A percentile compares a stretch with the other conserved stretches of the same genome.
Conservation (phyloP, 2,329 filamentous ascomycete genomes). For the Paraphoma sp. region DNA sequence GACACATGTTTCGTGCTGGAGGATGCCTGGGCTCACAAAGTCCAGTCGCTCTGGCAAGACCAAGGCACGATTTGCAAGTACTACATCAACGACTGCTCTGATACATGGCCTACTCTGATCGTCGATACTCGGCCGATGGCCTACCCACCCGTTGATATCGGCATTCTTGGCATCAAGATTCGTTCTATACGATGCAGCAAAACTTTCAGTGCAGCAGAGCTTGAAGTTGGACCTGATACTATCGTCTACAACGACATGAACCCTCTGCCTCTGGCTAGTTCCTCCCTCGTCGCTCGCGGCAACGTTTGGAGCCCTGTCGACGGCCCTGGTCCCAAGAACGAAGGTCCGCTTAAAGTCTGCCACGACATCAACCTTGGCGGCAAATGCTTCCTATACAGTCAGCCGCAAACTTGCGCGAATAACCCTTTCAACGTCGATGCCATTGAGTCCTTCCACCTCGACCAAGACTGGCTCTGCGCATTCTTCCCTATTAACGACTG, state of each 20-base stretch:
- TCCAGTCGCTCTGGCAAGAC: conserved; percentile 3
- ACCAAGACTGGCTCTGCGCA: neutral
- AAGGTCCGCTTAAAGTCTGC: neutral
- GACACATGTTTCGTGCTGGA: neutral
- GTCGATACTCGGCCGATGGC: neutral
- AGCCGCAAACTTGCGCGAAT: neutral
- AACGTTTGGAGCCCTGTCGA: neutral
- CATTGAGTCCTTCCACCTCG: neutral
- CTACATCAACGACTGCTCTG: conserved; percentile 1
- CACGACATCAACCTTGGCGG: neutral
- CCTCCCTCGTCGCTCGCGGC: neutral
- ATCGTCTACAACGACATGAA: neutral
- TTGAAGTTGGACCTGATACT: neutral
- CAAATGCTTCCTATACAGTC: neutral
- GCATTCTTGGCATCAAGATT: neutral
- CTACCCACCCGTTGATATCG: neutral
- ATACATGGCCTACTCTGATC: neutral
- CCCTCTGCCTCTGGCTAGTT: too few relatives aligned
- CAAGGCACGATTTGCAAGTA: conserved; percentile 8
- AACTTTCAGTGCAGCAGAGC: neutral
- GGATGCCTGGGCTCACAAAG: neutral
- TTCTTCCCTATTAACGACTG: neutral
- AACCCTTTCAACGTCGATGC: conserved; percentile 1
- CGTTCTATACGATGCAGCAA: neutral
- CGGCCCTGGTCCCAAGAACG: neutral